Percentiles rank a stretch among this genome's conserved stretches.
phyloP scores from a whole-genome alignment of 257 asterid genomes.

The Solanum megistacrolobum region DNA sequence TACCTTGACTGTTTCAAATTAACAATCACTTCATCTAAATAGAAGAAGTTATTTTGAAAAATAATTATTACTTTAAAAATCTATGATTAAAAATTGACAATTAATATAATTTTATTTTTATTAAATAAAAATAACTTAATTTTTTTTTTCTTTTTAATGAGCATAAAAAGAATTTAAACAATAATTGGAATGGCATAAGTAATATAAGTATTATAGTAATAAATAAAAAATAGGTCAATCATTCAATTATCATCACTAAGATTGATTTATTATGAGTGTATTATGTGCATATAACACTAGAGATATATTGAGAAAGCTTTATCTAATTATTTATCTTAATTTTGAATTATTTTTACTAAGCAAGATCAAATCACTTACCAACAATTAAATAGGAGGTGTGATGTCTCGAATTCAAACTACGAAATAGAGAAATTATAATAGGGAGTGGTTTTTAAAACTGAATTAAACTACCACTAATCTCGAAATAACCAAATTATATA shows the following conservation, averaged over 20 bases:
- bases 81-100: not conserved
- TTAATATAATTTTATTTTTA: not conserved
- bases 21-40: not conserved
- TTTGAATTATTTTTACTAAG: too few species aligned
- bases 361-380: too few species aligned
- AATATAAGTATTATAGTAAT: not conserved
- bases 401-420: not conserved
- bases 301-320: not conserved
- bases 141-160: too few species aligned
- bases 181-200: not conserved
- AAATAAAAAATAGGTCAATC: not conserved
- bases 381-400: not conserved
- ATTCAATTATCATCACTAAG: not conserved
- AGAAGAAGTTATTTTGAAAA: not conserved
- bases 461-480: not conserved
- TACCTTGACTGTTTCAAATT: not conserved
- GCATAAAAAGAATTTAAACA: not conserved
- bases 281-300: not conserved
- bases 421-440: too few species aligned
- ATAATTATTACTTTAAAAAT: not conserved
- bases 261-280: not conserved
- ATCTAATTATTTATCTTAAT: too few species aligned
- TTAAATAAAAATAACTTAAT: not conserved
- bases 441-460: not conserved
- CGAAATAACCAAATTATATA: not conserved